phyloP scores from a whole-genome alignment of 208 protist species.

The Leishmania mexicana region DNA sequence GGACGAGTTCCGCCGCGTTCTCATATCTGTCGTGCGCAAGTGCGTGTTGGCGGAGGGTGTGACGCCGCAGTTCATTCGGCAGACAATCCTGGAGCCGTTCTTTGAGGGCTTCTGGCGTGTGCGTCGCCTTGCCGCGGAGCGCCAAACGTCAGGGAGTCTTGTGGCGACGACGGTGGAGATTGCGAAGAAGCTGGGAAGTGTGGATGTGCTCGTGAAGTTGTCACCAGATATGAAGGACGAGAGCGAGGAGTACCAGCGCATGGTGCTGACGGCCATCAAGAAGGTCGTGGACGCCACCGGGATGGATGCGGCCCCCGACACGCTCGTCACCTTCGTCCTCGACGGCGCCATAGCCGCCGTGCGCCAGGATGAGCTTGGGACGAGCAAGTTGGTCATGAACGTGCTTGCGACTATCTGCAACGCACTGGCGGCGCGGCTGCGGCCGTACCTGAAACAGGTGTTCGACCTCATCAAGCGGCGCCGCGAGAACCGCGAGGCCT shows the following conservation, averaged over 20 bases:
- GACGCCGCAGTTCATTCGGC: slow-evolving; percentile 90
- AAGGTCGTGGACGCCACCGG: slow-evolving; percentile 78
- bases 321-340: slow-evolving; percentile 95
- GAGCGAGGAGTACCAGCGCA: slow-evolving; percentile 96
- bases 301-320: slow-evolving; percentile 90
- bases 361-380: slow-evolving; percentile 95
- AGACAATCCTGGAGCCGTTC: slow-evolving; percentile 91
- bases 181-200: slow-evolving; percentile 95
- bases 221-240: slow-evolving; percentile 98
- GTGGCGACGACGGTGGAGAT: slow-evolving; percentile 97
- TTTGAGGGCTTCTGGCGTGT: slow-evolving; percentile 96
- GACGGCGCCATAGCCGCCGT: slow-evolving; percentile 98
- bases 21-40: slow-evolving; percentile 98
- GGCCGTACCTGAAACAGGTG: slow-evolving; percentile 96
- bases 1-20: slow-evolving; percentile 99
- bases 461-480: slow-evolving; percentile 97
- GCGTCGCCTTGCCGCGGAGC: slow-evolving; percentile 96
- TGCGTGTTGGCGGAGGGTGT: slow-evolving; percentile 98
- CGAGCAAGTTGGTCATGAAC: slow-evolving; percentile 84
- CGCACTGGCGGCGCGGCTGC: slow-evolving; percentile 91
- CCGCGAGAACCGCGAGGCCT: slow-evolving; percentile 94
- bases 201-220: slow-evolving; percentile 93
- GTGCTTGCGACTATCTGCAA: slow-evolving; percentile 96
- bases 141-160: slow-evolving; percentile 91
- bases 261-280: slow-evolving; percentile 95